Conservation (phyloP, 345 rosid genomes). For the Lepidium sativum region DNA sequence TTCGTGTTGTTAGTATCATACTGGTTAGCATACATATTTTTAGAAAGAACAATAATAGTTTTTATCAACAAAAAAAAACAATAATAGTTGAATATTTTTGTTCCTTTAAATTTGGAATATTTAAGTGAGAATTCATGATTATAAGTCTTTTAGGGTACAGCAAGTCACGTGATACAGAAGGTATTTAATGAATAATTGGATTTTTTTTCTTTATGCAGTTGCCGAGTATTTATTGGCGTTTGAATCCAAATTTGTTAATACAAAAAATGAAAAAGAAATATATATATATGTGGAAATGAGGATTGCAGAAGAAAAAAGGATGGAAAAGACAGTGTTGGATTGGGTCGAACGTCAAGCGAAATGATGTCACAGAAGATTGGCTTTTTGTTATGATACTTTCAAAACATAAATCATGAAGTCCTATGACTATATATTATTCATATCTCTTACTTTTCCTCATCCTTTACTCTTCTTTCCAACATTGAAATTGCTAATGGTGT, state of each 20-base stretch:
- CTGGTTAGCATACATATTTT: not conserved
- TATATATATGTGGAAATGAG: not conserved
- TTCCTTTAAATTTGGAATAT: not conserved
- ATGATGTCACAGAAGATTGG: constrained; percentile 25
- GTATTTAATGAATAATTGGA: not conserved
- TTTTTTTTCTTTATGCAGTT: constrained; percentile 1
- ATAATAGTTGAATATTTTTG: not conserved
- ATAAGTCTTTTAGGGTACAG: constrained; percentile 6
- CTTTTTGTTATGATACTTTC: constrained; percentile 19
- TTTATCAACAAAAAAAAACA: not conserved
- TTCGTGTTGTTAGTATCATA: not conserved
- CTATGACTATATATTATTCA: constrained; percentile 17
- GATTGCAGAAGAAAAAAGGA: not conserved
- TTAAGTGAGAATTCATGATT: constrained; percentile 11
- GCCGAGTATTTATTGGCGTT: constrained; percentile 5
- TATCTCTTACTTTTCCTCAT: constrained; percentile 1
- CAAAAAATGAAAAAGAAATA: no score
- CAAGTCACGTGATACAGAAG: constrained; percentile 15
- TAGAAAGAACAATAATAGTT: not conserved
- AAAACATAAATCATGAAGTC: constrained; percentile 27
- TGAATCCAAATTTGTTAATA: not conserved
- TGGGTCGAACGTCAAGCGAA: constrained; percentile 29
- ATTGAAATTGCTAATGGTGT: not conserved
- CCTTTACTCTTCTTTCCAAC: not conserved
- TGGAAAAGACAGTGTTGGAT: constrained; percentile 25